Conservation (phyloP, 306 rosid genomes). For the Pyrus communis region DNA sequence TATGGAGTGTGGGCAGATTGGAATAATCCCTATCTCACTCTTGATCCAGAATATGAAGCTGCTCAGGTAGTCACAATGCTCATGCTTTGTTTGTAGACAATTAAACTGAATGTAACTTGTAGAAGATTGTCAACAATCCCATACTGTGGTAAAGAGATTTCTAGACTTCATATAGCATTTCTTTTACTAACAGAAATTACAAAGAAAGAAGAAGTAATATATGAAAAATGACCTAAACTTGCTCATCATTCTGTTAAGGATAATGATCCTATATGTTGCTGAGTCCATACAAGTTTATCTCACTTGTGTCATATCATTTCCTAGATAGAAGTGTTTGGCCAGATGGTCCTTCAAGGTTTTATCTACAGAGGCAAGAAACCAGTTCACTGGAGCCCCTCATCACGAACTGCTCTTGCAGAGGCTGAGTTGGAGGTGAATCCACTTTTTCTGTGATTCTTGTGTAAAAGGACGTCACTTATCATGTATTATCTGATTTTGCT, state of each 20-base stretch:
- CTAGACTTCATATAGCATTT: background rate
- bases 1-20: slow-evolving; percentile 99
- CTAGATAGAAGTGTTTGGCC: slow-evolving; percentile 97
- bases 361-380: slow-evolving; percentile 97
- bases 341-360: slow-evolving; percentile 87
- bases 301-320: slow-evolving; percentile 18
- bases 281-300: background rate
- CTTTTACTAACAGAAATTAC: background rate
- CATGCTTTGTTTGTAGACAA: slow-evolving; percentile 9
- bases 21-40: slow-evolving; percentile 81
- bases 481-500: background rate
- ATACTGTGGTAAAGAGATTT: background rate
- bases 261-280: background rate
- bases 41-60: slow-evolving; percentile 94
- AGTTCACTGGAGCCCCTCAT: slow-evolving; percentile 99
- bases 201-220: background rate
- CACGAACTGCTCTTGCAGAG: slow-evolving; percentile 98
- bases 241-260: background rate
- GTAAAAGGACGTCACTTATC: background rate
- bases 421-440: slow-evolving; percentile 89
- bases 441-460: background rate
- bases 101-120: slow-evolving; percentile 8
- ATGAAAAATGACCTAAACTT: background rate
- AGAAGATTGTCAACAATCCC: background rate
- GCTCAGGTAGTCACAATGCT: slow-evolving; percentile 80